phyloP scores from a whole-genome alignment of 2,329 filamentous ascomycete species.

The Epichloe glyceriae region DNA sequence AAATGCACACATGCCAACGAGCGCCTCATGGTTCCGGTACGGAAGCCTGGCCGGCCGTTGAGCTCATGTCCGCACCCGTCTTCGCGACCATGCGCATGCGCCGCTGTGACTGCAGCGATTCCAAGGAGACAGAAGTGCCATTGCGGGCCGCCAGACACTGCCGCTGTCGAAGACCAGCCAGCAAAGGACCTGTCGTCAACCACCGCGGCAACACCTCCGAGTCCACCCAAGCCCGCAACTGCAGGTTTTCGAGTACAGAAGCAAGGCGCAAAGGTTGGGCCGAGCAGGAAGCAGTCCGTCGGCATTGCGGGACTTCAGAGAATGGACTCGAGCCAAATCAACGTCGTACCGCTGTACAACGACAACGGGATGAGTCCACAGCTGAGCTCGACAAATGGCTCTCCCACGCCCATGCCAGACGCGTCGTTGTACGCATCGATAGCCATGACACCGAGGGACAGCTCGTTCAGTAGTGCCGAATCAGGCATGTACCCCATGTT shows the following conservation, averaged over 20 bases:
- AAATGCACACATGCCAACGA: slow-evolving; percentile 59
- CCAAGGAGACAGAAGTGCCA: slow-evolving; percentile 43
- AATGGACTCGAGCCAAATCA: slow-evolving; percentile 40
- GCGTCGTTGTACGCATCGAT: slow-evolving; percentile 16
- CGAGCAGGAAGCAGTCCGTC: slow-evolving; percentile 34
- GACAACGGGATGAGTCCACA: slow-evolving; percentile 14
- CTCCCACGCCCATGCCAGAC: slow-evolving; percentile 10
- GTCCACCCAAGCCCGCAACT: slow-evolving; percentile 17
- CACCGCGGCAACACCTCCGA: slow-evolving; percentile 15
- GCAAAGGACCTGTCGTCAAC: slow-evolving; percentile 13
- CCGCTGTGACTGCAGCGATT: slow-evolving; percentile 51
- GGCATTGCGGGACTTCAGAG: slow-evolving; percentile 35
- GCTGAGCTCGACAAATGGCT: slow-evolving; percentile 10
- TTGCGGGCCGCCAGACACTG: slow-evolving; percentile 27
- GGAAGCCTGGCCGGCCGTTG: slow-evolving; percentile 58
- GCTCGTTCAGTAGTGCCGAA: slow-evolving; percentile 12
- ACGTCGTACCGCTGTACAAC: slow-evolving; percentile 27
- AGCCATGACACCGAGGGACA: slow-evolving; percentile 15
- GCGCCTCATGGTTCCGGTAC: slow-evolving; percentile 55
- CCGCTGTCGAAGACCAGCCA: slow-evolving; percentile 10
- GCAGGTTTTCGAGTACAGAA: slow-evolving; percentile 35
- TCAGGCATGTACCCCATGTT: slow-evolving; percentile 21
- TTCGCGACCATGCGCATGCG: slow-evolving; percentile 47
- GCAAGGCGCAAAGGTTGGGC: slow-evolving; percentile 20
- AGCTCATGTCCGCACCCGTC: slow-evolving; percentile 56